Percentiles rank a stretch among this genome's conserved stretches.
Evolutionary conservation across 129 eudicot genomes (phyloP).

Genomic region (Artemisia tridentata): DNA sequence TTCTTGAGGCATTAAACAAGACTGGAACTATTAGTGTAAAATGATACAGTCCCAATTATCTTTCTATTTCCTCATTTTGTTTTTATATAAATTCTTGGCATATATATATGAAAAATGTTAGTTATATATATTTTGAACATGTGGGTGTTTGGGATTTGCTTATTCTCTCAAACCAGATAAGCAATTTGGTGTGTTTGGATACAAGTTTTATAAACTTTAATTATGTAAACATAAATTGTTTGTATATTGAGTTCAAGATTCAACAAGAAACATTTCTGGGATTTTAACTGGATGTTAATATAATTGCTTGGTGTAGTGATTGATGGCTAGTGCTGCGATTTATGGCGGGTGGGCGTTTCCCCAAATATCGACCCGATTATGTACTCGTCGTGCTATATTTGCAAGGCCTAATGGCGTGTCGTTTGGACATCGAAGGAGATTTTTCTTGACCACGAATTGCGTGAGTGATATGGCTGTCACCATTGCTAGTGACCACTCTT

Average conservation of each 20-base stretch:
- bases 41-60: too few relatives aligned
- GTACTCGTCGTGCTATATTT: background rate
- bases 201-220: background rate
- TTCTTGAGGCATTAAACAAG: too few relatives aligned
- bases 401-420: background rate
- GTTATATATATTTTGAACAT: too few relatives aligned
- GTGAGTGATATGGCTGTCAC: conserved; percentile 28
- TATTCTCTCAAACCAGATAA: background rate
- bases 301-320: conserved; percentile 4
- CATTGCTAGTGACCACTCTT: conserved; percentile 43
- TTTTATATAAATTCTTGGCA: too few relatives aligned
- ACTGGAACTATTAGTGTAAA: background rate
- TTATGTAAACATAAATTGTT: background rate
- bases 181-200: too few relatives aligned
- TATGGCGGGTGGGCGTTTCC: conserved; percentile 26
- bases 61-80: background rate
- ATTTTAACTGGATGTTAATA: background rate
- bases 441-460: conserved; percentile 21
- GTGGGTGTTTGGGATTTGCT: too few relatives aligned
- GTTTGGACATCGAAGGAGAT: conserved; percentile 3
- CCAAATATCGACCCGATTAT: background rate
- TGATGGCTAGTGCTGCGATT: conserved; percentile 24
- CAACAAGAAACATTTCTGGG: background rate
- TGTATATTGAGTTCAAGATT: background rate
- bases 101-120: too few relatives aligned